Percentiles rank a stretch among this genome's conserved stretches.
phyloP scores from a whole-genome alignment of 2,329 filamentous ascomycete species.

The Dactylella cylindrospora region DNA sequence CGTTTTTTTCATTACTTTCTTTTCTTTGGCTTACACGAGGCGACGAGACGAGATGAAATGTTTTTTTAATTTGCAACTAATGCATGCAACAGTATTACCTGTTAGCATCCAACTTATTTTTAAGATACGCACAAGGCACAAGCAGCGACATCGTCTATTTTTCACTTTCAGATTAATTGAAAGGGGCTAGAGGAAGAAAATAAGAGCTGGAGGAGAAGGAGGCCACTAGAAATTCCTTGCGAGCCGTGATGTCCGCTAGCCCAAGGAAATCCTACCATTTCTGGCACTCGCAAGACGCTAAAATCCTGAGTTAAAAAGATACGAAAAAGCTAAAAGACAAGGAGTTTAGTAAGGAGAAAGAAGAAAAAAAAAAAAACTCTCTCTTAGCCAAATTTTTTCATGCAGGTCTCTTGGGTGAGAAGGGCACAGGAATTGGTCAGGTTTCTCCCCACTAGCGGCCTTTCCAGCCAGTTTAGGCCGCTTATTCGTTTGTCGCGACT shows the following conservation, averaged over 20 bases:
- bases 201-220: too few relatives aligned
- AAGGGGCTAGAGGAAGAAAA: too few relatives aligned
- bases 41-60: conserved; percentile 24
- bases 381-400: conserved; percentile 1
- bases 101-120: conserved; percentile 28
- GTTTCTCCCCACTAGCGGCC: too few relatives aligned
- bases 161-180: too few relatives aligned
- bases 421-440: conserved; percentile 23
- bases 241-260: conserved; percentile 43
- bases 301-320: conserved; percentile 1
- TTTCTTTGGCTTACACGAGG: too few relatives aligned
- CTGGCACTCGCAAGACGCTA: conserved; percentile 13
- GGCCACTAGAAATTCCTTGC: conserved; percentile 42
- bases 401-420: conserved; percentile 29
- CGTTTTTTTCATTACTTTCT: too few relatives aligned
- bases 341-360: neutral
- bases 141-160: neutral
- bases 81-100: conserved; percentile 35
- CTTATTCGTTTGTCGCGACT: conserved; percentile 44
- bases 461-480: conserved; percentile 15
- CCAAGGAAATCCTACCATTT: conserved; percentile 15
- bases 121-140: conserved; percentile 7
- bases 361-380: neutral
- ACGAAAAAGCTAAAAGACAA: too few relatives aligned
- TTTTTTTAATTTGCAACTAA: conserved; percentile 20